Conservation (phyloP, 2,329 filamentous ascomycete genomes). For the Botryosphaeria dothidea region DNA sequence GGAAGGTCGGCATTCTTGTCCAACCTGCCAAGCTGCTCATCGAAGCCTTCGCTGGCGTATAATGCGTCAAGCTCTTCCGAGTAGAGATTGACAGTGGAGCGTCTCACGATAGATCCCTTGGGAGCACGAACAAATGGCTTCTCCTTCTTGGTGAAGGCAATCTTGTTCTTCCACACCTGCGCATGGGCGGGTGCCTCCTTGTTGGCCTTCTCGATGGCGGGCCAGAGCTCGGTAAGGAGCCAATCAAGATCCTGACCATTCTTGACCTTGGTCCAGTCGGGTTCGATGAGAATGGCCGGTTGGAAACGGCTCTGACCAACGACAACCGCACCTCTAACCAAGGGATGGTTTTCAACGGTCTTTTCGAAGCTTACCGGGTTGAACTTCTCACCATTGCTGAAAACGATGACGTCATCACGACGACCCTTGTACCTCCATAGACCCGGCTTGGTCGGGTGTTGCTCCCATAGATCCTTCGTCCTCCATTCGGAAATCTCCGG, state of each 20-base stretch:
- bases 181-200: slow-evolving; percentile 41
- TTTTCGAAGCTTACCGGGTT: slow-evolving; percentile 27
- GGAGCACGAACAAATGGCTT: slow-evolving; percentile 49
- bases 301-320: slow-evolving; percentile 33
- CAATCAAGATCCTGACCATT: slow-evolving; percentile 18
- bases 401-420: slow-evolving; percentile 26
- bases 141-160: slow-evolving; percentile 42
- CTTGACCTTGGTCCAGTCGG: slow-evolving; percentile 15
- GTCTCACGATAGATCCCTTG: slow-evolving; percentile 49
- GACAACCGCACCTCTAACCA: slow-evolving; percentile 33
- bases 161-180: slow-evolving; percentile 44
- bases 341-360: slow-evolving; percentile 26
- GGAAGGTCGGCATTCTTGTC: slow-evolving; percentile 14
- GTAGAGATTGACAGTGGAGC: slow-evolving; percentile 43
- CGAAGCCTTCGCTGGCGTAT: slow-evolving; percentile 31
- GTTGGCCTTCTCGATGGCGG: slow-evolving; percentile 47
- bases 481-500: slow-evolving; percentile 22
- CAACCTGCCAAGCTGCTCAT: slow-evolving; percentile 17
- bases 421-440: slow-evolving; percentile 27
- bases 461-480: slow-evolving; percentile 25
- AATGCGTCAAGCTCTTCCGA: slow-evolving; percentile 47
- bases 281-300: slow-evolving; percentile 34
- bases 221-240: slow-evolving; percentile 49
- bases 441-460: slow-evolving; percentile 19
- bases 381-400: slow-evolving; percentile 26